Conservation (phyloP, 1,284 basidiomycete species). For the Inonotus hispidus region DNA sequence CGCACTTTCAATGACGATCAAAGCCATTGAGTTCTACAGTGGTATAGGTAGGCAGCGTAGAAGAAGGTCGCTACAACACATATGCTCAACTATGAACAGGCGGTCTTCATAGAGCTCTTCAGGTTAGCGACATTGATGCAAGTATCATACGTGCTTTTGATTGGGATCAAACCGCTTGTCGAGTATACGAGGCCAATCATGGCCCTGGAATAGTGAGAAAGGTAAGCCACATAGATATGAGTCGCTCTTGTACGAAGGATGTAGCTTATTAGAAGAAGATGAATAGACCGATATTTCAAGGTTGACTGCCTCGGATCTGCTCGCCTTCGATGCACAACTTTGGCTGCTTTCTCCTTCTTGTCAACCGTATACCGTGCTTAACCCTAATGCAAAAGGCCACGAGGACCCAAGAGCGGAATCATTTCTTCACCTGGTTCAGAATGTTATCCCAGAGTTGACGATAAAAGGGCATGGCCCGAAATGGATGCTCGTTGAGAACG, state of each 20-base stretch:
- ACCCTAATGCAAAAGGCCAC: slow-evolving; percentile 61
- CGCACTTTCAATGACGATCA: slow-evolving; percentile 22
- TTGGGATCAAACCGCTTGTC: slow-evolving; percentile 69
- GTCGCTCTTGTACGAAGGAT: not conserved
- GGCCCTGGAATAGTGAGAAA: slow-evolving; percentile 40
- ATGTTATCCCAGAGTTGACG: slow-evolving; percentile 58
- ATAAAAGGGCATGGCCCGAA: slow-evolving; percentile 40
- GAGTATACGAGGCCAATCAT: slow-evolving; percentile 58
- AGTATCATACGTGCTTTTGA: slow-evolving; percentile 60
- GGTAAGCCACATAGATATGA: slow-evolving; percentile 31
- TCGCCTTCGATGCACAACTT: slow-evolving; percentile 42
- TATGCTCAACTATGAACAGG: slow-evolving; percentile 35
- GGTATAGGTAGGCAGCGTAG: slow-evolving; percentile 51
- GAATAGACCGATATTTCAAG: slow-evolving; percentile 57
- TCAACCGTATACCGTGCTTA: slow-evolving; percentile 75
- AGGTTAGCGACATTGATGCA: slow-evolving; percentile 40
- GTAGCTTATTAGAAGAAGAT: not conserved
- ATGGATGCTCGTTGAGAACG: slow-evolving; percentile 68
- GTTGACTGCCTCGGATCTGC: slow-evolving; percentile 44
- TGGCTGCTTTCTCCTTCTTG: slow-evolving; percentile 78
- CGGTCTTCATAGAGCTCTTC: slow-evolving; percentile 64
- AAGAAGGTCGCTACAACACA: not conserved
- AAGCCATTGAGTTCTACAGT: slow-evolving; percentile 70
- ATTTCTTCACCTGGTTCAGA: slow-evolving; percentile 61
- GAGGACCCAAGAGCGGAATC: slow-evolving; percentile 69